These are phyloP conservation scores for Suillus plorans DNA, from an alignment of 768 basidiomycete genomes.

Conservation along the genomic window DNA sequence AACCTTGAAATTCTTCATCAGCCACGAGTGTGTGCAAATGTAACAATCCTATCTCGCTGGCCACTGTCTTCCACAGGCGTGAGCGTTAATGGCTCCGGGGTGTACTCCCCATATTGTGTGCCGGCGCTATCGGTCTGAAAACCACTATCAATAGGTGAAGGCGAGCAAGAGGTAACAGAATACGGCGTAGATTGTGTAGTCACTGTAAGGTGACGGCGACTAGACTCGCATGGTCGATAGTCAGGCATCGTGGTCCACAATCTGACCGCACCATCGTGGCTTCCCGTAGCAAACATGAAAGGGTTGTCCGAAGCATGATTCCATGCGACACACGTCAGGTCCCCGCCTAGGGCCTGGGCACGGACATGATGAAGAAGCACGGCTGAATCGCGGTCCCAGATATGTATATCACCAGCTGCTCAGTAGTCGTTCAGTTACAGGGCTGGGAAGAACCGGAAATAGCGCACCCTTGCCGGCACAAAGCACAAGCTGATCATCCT, in stretches of 20 bases:
- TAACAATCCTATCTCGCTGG: constrained; percentile 4
- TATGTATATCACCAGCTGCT: constrained; percentile 71
- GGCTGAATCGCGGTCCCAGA: constrained; percentile 78
- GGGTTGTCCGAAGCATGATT: constrained; percentile 59
- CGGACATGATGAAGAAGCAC: constrained; percentile 63
- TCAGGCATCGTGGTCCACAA: constrained; percentile 53
- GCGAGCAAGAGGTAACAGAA: constrained; percentile 4
- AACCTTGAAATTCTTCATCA: background rate
- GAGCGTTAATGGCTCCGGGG: constrained; percentile 9
- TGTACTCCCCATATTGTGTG: constrained; percentile 2
- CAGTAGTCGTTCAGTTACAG: background rate
- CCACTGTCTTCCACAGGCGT: constrained; percentile 9
- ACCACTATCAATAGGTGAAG: constrained; percentile 1
- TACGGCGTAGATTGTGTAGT: background rate
- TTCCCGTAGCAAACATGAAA: constrained; percentile 71
- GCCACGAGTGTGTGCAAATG: constrained; percentile 2
- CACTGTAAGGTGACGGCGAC: background rate
- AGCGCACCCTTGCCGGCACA: constrained; percentile 66
- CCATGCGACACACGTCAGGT: constrained; percentile 75
- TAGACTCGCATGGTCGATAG: background rate
- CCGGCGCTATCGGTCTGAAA: background rate
- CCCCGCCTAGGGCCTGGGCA: constrained; percentile 52
- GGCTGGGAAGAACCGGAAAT: background rate
- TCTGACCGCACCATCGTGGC: constrained; percentile 66
- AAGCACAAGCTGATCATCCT: constrained; percentile 70